Evolutionary conservation across 2,329 filamentous ascomycete genomes (phyloP), one percentile per base, ranked within the genome.

Genomic region (Cordyceps tenuipes): DNA sequence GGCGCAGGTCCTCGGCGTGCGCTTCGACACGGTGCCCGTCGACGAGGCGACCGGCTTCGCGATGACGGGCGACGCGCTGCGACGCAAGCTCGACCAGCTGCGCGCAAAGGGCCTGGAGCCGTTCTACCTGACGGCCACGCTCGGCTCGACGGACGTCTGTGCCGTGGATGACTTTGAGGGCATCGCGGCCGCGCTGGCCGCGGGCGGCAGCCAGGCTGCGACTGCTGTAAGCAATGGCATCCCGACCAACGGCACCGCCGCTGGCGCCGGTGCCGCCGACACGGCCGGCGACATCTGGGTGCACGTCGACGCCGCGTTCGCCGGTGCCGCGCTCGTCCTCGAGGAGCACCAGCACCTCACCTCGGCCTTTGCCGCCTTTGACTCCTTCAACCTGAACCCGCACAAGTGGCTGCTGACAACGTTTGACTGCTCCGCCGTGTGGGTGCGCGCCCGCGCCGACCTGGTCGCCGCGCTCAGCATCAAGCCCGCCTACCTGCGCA

Each of bases 361-460:
- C 1, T 69, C 77, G 23, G 75, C 83, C 9, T 80, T 93, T 55
- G 75, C 79, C 1, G 75, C 79, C 23, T 91, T 96, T 70, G 89
- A 96, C 77, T 91, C 87, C 64, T 96, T 96, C 81, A 87, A 96
- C 74, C 85, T 93, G 77, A 97, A 97, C 78, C 89, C 96, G 83
- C 92, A 97, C 80, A 97, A 97, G 77, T 97, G 93, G 93, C 80
- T 97, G 52, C 84, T 97, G 19, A 91, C 91, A 61, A 96, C 96
- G 74, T 97, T 97, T 68, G 93, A 97, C 72, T 82, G 79, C 67
- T 91, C 88, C 59, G 88, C 88, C 65, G 81, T 96, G 50, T 97
- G 85, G 75, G 85, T 97, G 53, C 86, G 87, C 63, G 81, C 86
- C 67, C 83, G 92, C 17, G 76, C 79, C 59, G 86, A 91, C 74